Base-by-base conservation (phyloP, 1,284 basidiomycete genomes). In the Coriolopsis trogii region DNA sequence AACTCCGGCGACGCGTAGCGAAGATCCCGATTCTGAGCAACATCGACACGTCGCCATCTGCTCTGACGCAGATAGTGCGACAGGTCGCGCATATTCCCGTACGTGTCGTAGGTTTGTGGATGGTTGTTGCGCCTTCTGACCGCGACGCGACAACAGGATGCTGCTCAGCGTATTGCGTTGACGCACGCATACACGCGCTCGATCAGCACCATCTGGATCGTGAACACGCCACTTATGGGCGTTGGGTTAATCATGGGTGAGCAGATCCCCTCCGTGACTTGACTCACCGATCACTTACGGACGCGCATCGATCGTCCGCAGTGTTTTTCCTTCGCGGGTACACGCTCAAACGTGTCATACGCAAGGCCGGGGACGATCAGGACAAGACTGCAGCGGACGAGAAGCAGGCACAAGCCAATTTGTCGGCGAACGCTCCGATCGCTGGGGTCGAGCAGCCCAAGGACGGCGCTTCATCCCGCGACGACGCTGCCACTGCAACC, bases 121-220 rank as follows among this genome's bases (percentile, higher is more conserved):
- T 7, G 12, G 21, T 25, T 16, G 20, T 16, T 16, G 24, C n/a
- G 6, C n/a, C n/a, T 16, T 13, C 15, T 33, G 28, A 43, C 20
- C 5, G 2, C 25, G 15, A n/a, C 20, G 15, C 23, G 16, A 3
- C 21, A 16, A 33, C 52, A 85, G 82, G 77, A 89, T 60, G 64
- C 75, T 9, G 60, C 62, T 7, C 62, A 73, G 25, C 78, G 80
- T 12, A 59, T 73, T 20, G 71, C 76, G 36, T 73, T 93, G 3
- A 80, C 87, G 37, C 75, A 87, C 46, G 89, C 87, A 0, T 93
- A 87, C 69, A 77, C 88, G 3, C 69, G 80, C 41, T 79, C 89
- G 0, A 82, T 93, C 33, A 75, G 76, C 55, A 79, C 74, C 36
- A 85, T 93, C 48, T 94, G 91, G 90, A 66, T 90, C 50, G 80